Percentiles rank a stretch among this genome's conserved stretches.
Evolutionary conservation across 1,284 basidiomycete species (phyloP).

Genomic region (Apiotrichum veenhuisii): DNA sequence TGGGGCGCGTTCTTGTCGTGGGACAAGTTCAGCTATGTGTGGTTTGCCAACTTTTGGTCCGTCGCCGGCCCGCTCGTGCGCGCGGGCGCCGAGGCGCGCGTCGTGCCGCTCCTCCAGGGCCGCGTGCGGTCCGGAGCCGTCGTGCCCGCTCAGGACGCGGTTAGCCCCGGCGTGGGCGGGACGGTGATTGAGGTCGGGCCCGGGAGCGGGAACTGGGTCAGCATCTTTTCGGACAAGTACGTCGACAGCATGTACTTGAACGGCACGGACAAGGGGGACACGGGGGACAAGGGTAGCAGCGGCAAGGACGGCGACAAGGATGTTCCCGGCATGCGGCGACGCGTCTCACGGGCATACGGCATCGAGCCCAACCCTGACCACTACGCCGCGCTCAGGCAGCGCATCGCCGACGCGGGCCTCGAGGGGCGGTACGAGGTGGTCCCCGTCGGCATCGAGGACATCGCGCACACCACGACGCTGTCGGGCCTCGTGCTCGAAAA

Average conservation of each 20-base stretch:
- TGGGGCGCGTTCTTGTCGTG: conserved; percentile 4
- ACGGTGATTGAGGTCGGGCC: conserved; percentile 18
- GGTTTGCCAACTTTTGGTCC: conserved; percentile 15
- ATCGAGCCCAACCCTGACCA: conserved; percentile 17
- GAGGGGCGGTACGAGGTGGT: conserved; percentile 14
- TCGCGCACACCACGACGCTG: not conserved
- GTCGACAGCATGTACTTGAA: not conserved
- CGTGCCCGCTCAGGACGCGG: not conserved
- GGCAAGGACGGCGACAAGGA: not conserved
- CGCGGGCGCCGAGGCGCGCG: conserved; percentile 4
- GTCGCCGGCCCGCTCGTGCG: conserved; percentile 10
- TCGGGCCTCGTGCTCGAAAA: conserved; percentile 1
- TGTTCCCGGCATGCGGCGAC: not conserved
- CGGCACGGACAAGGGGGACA: too few relatives aligned
- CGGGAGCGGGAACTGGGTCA: conserved; percentile 17
- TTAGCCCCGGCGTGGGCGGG: conserved; percentile 8
- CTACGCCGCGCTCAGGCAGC: conserved; percentile 3
- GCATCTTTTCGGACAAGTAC: conserved; percentile 13
- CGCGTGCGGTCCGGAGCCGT: conserved; percentile 6
- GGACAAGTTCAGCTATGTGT: conserved; percentile 6
- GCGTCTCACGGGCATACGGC: conserved; percentile 11
- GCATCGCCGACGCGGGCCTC: conserved; percentile 5
- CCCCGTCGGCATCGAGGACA: conserved; percentile 18
- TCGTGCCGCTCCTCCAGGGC: conserved; percentile 16
- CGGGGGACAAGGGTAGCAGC: too few relatives aligned